Evolutionary conservation across 2,329 filamentous ascomycete genomes (phyloP).

Genomic region (Acrodontium crateriforme): DNA sequence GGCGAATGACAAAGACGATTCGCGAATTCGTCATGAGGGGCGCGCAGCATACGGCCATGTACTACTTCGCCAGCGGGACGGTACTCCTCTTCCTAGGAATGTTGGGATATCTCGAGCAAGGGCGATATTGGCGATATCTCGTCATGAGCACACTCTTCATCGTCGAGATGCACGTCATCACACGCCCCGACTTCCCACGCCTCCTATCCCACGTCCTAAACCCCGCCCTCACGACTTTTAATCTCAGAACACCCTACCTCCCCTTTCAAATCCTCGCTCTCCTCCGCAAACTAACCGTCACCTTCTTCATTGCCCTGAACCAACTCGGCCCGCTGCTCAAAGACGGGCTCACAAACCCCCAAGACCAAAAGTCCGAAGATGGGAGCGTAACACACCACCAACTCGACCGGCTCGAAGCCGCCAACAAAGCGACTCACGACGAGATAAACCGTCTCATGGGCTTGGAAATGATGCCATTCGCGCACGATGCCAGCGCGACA

Average conservation of each 20-base stretch:
- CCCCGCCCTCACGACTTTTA: conserved; percentile 30
- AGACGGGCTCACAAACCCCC: conserved; percentile 14
- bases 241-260: conserved; percentile 48
- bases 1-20: conserved; percentile 52
- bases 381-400: conserved; percentile 40
- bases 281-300: conserved; percentile 61
- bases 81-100: conserved; percentile 49
- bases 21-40: conserved; percentile 61
- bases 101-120: conserved; percentile 55
- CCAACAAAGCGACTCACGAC: conserved; percentile 47
- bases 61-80: conserved; percentile 46
- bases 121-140: conserved; percentile 40
- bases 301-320: conserved; percentile 68
- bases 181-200: conserved; percentile 33
- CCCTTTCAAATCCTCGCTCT: conserved; percentile 75
- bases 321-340: conserved; percentile 60
- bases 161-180: conserved; percentile 44
- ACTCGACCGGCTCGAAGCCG: conserved; percentile 51
- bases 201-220: conserved; percentile 35
- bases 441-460: conserved; percentile 59
- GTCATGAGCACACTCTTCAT: conserved; percentile 40
- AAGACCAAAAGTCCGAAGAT: conserved; percentile 2
- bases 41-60: conserved; percentile 44
- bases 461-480: conserved; percentile 70
- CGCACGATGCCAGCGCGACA: conserved; percentile 52